Base-by-base conservation (phyloP, 2,329 filamentous ascomycete species). In the Paecilomyces fulvus region DNA sequence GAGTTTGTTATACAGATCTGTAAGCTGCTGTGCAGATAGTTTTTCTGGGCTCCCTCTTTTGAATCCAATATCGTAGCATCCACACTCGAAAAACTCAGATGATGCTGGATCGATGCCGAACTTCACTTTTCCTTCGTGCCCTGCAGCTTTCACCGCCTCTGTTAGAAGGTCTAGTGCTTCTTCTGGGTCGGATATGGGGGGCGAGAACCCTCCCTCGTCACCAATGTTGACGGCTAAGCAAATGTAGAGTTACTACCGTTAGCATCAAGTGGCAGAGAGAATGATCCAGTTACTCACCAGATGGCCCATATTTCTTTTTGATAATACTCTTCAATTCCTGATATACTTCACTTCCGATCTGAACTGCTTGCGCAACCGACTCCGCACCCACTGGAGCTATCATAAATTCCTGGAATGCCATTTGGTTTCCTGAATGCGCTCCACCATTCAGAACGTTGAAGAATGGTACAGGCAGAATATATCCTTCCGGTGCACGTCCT, bases 371-470 rank as follows among this genome's bases (percentile, higher is more conserved):
- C 2, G 55, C 30, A 1, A 59, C 53, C 31, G 56, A 58, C 11
- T 53, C 37, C 9, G 51, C 59, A 3, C 55, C 56, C 12, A 60
- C 56, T 3, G 58, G 58, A 50, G 59, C 55, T 30, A 61, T 59
- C 56, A 60, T 61, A 11, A 52, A 51, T 33, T 60, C 58, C 69
- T 83, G 81, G 73, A 83, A 83, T 49, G 80, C 80, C 65, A 83
- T 71, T 3, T 59, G 57, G 52, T 73, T 73, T 12, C 70, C 70
- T 0, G 69, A 71, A 58, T 73, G 71, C 20, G 67, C 65, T 8
- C 71, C 71, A 64, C 81, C 81, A 70, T 84, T 83, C 54, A 84
- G 73, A 53, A 83, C 80, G 68, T 83, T 83, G 74, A 79, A 77
- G 70, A 80, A 83, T 28, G 81, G 81, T 49, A 83, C 80, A 46